phyloP scores from a whole-genome alignment of 768 basidiomycete genomes.

The Lactarius hengduanensis region DNA sequence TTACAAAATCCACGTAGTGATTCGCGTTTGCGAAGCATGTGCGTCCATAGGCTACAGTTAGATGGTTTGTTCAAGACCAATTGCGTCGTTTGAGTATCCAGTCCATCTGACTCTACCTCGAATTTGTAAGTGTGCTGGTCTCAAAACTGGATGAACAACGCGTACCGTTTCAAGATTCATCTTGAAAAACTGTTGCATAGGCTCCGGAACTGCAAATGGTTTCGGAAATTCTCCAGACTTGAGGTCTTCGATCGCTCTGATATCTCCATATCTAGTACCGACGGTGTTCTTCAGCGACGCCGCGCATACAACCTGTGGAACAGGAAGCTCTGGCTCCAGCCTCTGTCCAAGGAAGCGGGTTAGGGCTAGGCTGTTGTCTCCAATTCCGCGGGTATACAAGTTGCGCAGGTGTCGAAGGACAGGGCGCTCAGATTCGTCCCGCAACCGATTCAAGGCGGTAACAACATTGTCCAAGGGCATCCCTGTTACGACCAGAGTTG shows the following conservation, averaged over 20 bases:
- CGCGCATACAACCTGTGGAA: constrained; percentile 20
- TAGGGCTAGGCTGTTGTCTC: constrained; percentile 12
- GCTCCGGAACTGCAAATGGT: constrained; percentile 21
- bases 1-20: constrained; percentile 6
- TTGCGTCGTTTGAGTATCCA: constrained; percentile 25
- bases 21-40: constrained; percentile 9
- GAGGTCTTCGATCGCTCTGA: constrained; percentile 19
- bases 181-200: constrained; percentile 19
- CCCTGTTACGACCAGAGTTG: constrained; percentile 20
- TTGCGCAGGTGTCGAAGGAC: constrained; percentile 17
- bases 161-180: constrained; percentile 20
- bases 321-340: constrained; percentile 24
- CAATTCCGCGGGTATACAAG: constrained; percentile 20
- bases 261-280: constrained; percentile 20
- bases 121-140: neutral
- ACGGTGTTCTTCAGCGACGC: constrained; percentile 12
- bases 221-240: constrained; percentile 22
- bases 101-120: constrained; percentile 23
- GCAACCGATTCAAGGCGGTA: constrained; percentile 19
- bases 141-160: neutral
- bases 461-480: constrained; percentile 22
- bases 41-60: neutral
- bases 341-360: constrained; percentile 24
- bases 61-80: constrained; percentile 11
- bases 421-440: constrained; percentile 16